Evolutionary conservation across 2,329 filamentous ascomycete species (phyloP), one percentile per base, ranked within the genome.

Genomic region (Tympanopsis confertula): DNA sequence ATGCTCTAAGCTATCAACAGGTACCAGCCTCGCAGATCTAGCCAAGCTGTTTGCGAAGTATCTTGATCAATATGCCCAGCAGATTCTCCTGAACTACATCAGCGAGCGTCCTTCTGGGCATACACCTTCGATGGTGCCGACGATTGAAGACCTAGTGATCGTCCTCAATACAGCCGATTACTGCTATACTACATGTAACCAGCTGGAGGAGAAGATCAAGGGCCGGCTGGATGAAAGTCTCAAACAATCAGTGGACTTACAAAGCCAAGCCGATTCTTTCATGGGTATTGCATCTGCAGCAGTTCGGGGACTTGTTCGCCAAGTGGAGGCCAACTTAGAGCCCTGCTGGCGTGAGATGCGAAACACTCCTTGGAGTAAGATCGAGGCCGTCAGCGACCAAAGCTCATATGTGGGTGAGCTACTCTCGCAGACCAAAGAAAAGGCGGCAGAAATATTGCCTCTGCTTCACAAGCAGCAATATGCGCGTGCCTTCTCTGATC

Each of bases 141-240:
- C 67, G 3, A 51, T 91, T 2, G 79, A 94, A 49, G 83, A 94
- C 44, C 74, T 84, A 3, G 73, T 95, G 13, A 65, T 94, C 3
- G 87, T 96, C 1, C 68, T 98, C 35, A 98, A 98, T 54, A 96
- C 91, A 1, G 89, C 91, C 1, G 91, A 98, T 53, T 98, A 96
- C 57, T 98, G 91, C 74, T 89, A 95, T 53, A 78, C 77, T 19
- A 96, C 94, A 20, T 91, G 87, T 36, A 87, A 80, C 35, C 89
- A 96, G 53, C 69, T 98, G 1, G 89, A 96, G 55, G 88, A 96
- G 50, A 94, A 85, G 57, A 88, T 98, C 58, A 89, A 86, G 60
- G 82, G 84, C 49, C 78, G 87, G 7, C 87, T 98, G 44, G 91
- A 96, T 45, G 68, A 74, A 35, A 83, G 87, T 2, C 66, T 94